Base-by-base conservation (phyloP, 148 eudicot species). In the Camellia japonica region DNA sequence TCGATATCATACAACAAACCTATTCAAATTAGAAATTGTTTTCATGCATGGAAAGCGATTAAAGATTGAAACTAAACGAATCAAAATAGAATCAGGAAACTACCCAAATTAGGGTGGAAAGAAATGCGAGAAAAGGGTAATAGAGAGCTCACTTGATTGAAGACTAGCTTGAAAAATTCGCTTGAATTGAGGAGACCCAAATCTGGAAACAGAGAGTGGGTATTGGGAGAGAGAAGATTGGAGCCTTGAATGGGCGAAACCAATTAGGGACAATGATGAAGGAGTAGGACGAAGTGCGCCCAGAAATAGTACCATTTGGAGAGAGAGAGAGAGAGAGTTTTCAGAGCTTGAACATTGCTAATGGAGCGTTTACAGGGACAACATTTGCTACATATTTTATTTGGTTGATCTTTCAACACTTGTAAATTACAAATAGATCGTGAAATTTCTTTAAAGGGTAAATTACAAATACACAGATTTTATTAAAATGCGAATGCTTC, bases 261-360 rank as follows among this genome's bases (percentile, higher is more conserved):
- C 66, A 71, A 64, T 76, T 62, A 87, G 71, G 61, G 82, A 79
- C 49, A 58, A 56, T 3, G 54, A 43, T 0, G 65, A 58, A 0
- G 90, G 88, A 51, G 87, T 66, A 20, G 92, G 89, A 41, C 86
- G 85, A 79, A 87, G 41, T 14, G 90, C 81, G 19, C 92, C 89
- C 71, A 86, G 81, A 71, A 86, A 80, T 52, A 80, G 58, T 7
- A 54, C 80, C 84, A 82, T 85, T 64, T 81, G 83, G 59, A 15
- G 44, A 55, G 61, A 20, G 60, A 54, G 62, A 14, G 79, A 74
- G 78, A 59, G 52, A 75, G 77, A 74, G 44, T 0, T 12, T 46
- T n/a, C 74, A 71, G 59, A 15, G 59, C 3, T 49, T 23, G 1
- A 7, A 16, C 20, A 43, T 13, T 38, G 71, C 12, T 20, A 46